phyloP scores from a whole-genome alignment of 2,329 filamentous ascomycete genomes.

The Penicillium sp. region DNA sequence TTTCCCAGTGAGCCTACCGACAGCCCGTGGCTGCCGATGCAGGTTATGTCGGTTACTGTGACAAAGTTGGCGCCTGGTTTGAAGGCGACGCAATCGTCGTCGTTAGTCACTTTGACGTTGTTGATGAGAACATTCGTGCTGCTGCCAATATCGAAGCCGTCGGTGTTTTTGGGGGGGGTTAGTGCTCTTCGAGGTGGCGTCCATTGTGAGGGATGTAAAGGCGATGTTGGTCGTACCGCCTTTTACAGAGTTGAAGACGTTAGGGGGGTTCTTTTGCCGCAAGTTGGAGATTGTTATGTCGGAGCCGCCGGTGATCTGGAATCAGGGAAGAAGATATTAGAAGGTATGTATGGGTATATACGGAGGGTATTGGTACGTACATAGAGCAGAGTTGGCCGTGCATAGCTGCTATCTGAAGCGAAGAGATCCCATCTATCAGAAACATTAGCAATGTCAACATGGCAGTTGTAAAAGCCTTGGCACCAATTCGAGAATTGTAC shows the following conservation, averaged over 20 bases:
- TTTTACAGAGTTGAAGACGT: constrained; percentile 50
- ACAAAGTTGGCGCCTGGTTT: constrained; percentile 49
- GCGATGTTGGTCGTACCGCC: constrained; percentile 41
- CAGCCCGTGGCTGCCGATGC: constrained; percentile 53
- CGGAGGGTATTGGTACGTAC: neutral
- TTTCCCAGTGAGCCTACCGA: constrained; percentile 54
- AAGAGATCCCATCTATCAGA: constrained; percentile 45
- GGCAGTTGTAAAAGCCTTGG: no score
- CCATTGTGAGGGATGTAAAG: constrained; percentile 46
- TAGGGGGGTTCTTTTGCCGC: constrained; percentile 49
- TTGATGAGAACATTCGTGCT: constrained; percentile 44
- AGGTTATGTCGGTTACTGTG: constrained; percentile 48
- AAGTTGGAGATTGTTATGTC: constrained; percentile 46
- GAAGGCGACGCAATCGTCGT: constrained; percentile 53
- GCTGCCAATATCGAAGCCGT: constrained; percentile 50
- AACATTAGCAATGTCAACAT: neutral
- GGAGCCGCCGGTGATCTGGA: constrained; percentile 44
- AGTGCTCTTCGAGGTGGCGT: constrained; percentile 44
- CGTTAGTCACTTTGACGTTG: constrained; percentile 45
- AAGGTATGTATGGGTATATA: neutral
- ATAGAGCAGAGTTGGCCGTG: constrained; percentile 47
- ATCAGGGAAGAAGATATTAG: neutral
- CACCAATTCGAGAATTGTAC: neutral
- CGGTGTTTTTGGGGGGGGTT: constrained; percentile 48
- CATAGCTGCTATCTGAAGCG: constrained; percentile 43